A percentile compares a stretch with the other conserved stretches of the same genome.
Evolutionary conservation across 768 basidiomycete genomes (phyloP).

Genomic region (Amanita rubescens): DNA sequence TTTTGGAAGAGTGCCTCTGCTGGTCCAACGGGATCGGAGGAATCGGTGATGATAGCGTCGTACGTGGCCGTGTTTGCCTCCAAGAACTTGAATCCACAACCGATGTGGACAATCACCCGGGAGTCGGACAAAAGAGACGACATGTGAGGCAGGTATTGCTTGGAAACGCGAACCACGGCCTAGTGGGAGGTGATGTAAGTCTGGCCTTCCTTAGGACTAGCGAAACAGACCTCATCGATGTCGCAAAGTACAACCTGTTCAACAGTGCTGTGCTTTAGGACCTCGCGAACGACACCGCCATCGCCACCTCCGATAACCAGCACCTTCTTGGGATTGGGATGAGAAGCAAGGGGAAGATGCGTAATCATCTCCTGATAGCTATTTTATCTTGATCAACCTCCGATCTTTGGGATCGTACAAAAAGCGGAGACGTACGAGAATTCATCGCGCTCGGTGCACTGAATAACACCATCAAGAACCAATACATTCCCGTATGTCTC

Average conservation of each 20-base stretch:
- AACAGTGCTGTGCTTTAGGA: constrained; percentile 88
- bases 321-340: constrained; percentile 93
- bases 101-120: constrained; percentile 78
- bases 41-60: constrained; percentile 98
- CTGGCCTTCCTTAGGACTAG: neutral
- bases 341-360: constrained; percentile 91
- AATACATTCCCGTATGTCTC: constrained; percentile 97
- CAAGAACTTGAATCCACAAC: constrained; percentile 97
- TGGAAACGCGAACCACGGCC: constrained; percentile 95
- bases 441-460: constrained; percentile 97
- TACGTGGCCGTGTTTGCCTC: constrained; percentile 79
- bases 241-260: constrained; percentile 93
- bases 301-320: constrained; percentile 98
- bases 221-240: constrained; percentile 76
- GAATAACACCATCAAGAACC: constrained; percentile 90
- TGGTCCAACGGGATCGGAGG: constrained; percentile 95
- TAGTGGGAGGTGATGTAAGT: constrained; percentile 19
- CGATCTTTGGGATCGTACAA: neutral
- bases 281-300: constrained; percentile 96
- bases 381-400: neutral
- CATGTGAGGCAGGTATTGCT: constrained; percentile 92
- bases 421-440: constrained; percentile 67
- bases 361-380: constrained; percentile 99
- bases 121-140: constrained; percentile 71
- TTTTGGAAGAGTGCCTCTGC: constrained; percentile 93